phyloP scores from a whole-genome alignment of 192 early-diverging fungal genomes.

The Gonapodya prolifera region DNA sequence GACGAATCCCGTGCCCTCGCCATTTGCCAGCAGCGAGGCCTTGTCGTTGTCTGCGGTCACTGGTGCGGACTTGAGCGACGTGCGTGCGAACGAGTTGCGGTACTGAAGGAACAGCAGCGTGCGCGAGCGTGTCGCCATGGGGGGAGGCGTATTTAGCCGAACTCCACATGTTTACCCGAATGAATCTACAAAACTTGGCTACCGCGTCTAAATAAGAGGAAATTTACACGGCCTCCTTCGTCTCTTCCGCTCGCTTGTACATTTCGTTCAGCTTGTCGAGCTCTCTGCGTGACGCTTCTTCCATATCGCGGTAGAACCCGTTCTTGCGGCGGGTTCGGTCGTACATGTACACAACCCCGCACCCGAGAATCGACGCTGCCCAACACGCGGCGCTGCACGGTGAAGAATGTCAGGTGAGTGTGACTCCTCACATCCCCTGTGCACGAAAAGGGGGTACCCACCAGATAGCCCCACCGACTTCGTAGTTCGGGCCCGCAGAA shows the following conservation, averaged over 20 bases:
- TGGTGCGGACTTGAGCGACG: not conserved
- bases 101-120: slow-evolving; percentile 89
- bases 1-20: slow-evolving; percentile 62
- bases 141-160: not conserved
- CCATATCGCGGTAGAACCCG: not conserved
- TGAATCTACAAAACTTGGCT: not conserved
- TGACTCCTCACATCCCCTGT: no score
- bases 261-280: not conserved
- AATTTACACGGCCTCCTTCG: not conserved
- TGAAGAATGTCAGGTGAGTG: no score
- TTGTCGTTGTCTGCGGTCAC: not conserved
- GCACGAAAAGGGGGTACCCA: no score
- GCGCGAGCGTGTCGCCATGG: slow-evolving; percentile 77
- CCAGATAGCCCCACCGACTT: not conserved
- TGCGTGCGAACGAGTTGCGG: slow-evolving; percentile 72
- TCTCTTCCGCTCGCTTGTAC: not conserved
- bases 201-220: not conserved
- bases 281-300: not conserved
- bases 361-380: not conserved
- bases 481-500: not conserved
- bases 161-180: not conserved
- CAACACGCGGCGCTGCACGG: not conserved
- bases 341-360: not conserved
- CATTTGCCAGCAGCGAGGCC: slow-evolving; percentile 36
- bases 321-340: not conserved